Conservation (phyloP, 2,329 filamentous ascomycete genomes). For the Piedraia hortae region DNA sequence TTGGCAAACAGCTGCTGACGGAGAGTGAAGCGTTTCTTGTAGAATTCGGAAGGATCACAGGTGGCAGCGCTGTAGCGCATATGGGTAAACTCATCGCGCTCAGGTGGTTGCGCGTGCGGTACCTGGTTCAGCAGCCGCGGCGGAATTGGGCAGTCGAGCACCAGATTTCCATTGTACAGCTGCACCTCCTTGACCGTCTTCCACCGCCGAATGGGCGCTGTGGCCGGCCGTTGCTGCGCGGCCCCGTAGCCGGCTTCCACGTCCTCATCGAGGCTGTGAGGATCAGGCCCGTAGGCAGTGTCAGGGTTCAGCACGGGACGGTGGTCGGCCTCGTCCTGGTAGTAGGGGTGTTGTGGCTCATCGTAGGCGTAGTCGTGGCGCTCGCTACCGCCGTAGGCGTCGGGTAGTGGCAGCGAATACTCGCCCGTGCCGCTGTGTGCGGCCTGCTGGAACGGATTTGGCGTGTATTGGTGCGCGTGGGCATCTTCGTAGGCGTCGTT, state of each 20-base stretch:
- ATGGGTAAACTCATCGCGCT: constrained; percentile 71
- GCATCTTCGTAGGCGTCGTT: constrained; percentile 31
- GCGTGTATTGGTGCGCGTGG: constrained; percentile 17
- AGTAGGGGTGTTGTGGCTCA: constrained; percentile 23
- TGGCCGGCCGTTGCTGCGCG: constrained; percentile 23
- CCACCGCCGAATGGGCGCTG: constrained; percentile 52
- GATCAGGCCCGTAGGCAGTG: constrained; percentile 32
- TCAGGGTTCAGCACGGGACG: constrained; percentile 49
- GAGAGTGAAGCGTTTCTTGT: constrained; percentile 67
- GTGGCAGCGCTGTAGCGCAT: constrained; percentile 90
- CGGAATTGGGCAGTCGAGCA: constrained; percentile 86
- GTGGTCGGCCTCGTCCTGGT: constrained; percentile 37
- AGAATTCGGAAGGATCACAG: constrained; percentile 74
- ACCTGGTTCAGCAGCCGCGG: constrained; percentile 68
- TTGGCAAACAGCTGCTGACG: constrained; percentile 82
- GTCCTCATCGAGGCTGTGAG: constrained; percentile 14
- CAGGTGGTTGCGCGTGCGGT: constrained; percentile 47
- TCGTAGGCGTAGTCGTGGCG: constrained; percentile 23
- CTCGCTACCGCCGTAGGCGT: constrained; percentile 24
- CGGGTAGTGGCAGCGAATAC: constrained; percentile 48
- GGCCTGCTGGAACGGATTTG: constrained; percentile 14
- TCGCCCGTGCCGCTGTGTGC: constrained; percentile 24
- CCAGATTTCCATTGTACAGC: constrained; percentile 83
- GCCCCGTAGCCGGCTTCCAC: constrained; percentile 15
- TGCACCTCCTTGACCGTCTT: constrained; percentile 96